Percentiles rank a stretch among this genome's conserved stretches.
Evolutionary conservation across 2,329 filamentous ascomycete species (phyloP).

Genomic region (Aspergillus sp.): DNA sequence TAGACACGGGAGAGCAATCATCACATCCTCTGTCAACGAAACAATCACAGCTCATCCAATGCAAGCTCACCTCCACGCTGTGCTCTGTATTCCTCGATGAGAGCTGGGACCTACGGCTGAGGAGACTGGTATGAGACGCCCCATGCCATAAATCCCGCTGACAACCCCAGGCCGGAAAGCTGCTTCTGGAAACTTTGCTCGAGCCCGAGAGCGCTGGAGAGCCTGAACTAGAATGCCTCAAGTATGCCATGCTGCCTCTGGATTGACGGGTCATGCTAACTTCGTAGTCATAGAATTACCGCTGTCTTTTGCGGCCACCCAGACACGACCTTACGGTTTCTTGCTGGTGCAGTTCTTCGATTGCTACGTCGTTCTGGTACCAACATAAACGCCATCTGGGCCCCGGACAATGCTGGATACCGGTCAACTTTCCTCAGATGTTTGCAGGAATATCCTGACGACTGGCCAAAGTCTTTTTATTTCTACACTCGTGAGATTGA

Average conservation of each 20-base stretch:
- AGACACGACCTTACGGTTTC: conserved; percentile 11
- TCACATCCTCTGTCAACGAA: neutral
- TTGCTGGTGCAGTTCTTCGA: conserved; percentile 13
- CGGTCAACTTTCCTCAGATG: conserved; percentile 3
- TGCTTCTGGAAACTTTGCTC: conserved; percentile 13
- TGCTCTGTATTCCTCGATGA: conserved; percentile 6
- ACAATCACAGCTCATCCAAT: conserved; percentile 1
- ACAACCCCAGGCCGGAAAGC: conserved; percentile 15
- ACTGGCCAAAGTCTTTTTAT: conserved; percentile 5
- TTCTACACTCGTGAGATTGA: conserved; percentile 1
- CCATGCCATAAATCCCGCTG: conserved; percentile 3
- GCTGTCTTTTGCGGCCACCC: conserved; percentile 6
- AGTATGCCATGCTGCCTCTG: neutral
- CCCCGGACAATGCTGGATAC: conserved; percentile 3
- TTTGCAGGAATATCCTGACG: conserved; percentile 1
- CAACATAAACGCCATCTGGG: conserved; percentile 4
- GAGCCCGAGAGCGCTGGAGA: conserved; percentile 6
- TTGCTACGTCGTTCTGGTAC: conserved; percentile 4
- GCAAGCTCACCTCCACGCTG: conserved; percentile 2
- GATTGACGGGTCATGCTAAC: neutral
- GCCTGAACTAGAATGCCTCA: conserved; percentile 1
- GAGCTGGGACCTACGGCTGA: neutral
- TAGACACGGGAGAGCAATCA: conserved; percentile 2
- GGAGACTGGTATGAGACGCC: conserved; percentile 11
- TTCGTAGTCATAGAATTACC: conserved; percentile 4